Conservation (phyloP, 169 alveolate species). For the Plasmodium sp. region DNA sequence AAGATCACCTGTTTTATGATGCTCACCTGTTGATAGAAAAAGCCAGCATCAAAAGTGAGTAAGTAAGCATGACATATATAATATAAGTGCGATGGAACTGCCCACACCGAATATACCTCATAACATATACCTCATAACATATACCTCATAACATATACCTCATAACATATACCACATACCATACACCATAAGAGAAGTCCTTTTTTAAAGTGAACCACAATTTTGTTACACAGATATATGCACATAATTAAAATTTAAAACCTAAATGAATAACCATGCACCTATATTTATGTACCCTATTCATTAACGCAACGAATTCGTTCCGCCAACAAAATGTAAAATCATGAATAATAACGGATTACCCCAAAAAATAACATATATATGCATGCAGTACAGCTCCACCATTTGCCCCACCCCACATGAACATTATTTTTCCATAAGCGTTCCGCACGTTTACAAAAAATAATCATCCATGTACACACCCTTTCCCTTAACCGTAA, state of each 20-base stretch:
- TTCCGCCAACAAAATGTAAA: background rate
- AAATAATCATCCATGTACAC: no score
- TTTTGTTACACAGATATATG: background rate
- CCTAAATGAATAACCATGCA: background rate
- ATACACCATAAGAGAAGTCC: background rate
- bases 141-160: no score
- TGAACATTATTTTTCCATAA: background rate
- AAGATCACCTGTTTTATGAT: background rate
- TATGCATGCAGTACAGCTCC: background rate
- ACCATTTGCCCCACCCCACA: background rate
- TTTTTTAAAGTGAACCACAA: background rate
- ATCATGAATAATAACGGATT: background rate
- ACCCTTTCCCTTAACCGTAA: background rate
- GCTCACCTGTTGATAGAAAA: background rate
- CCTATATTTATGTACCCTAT: background rate
- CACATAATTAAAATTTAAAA: background rate
- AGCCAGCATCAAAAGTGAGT: background rate
- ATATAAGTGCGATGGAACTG: background rate
- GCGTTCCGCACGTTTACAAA: background rate
- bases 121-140: no score
- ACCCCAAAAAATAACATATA: background rate
- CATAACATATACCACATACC: no score
- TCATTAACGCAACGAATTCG: background rate
- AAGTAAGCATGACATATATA: background rate
- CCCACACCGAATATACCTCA: background rate